Percentiles rank a stretch among this genome's conserved stretches.
Conservation (phyloP, 306 rosid genomes). For the Gynostemma pentaphyllum region DNA sequence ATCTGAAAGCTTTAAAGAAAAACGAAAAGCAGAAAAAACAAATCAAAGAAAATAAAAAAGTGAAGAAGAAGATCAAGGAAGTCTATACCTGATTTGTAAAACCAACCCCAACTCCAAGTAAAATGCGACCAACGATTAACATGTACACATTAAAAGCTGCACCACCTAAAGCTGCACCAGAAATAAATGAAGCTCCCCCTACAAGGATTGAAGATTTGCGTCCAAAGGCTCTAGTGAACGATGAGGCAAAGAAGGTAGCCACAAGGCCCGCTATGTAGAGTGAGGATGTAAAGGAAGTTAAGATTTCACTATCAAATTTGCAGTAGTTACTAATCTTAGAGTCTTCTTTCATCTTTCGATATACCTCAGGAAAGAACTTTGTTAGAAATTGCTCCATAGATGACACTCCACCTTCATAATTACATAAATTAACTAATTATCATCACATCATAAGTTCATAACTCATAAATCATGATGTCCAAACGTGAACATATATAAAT, state of each 20-base stretch:
- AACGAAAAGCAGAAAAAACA: no score
- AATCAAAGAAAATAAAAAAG: no score
- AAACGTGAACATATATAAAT: not conserved
- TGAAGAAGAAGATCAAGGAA: no score
- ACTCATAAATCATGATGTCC: not conserved
- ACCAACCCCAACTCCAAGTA: conserved; percentile 79
- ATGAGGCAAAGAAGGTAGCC: conserved; percentile 49
- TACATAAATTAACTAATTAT: no score
- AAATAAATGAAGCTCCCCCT: conserved; percentile 56
- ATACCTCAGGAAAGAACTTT: conserved; percentile 53
- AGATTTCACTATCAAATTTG: conserved; percentile 44
- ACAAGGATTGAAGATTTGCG: conserved; percentile 52
- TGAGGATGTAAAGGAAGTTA: conserved; percentile 69
- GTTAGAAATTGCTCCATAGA: conserved; percentile 66
- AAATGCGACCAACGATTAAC: conserved; percentile 58
- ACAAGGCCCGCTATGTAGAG: conserved; percentile 61
- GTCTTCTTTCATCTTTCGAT: conserved; percentile 36
- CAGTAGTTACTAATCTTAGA: conserved; percentile 50
- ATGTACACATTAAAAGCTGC: conserved; percentile 53
- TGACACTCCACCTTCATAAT: conserved; percentile 53
- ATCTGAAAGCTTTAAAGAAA: no score
- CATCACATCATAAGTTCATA: not conserved
- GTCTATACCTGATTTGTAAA: conserved; percentile 77
- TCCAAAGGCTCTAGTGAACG: conserved; percentile 44
- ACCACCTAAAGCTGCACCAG: conserved; percentile 49